These are phyloP conservation scores for Diplodia corticola DNA, from an alignment of 2,329 filamentous ascomycete genomes.

Conservation along the genomic window DNA sequence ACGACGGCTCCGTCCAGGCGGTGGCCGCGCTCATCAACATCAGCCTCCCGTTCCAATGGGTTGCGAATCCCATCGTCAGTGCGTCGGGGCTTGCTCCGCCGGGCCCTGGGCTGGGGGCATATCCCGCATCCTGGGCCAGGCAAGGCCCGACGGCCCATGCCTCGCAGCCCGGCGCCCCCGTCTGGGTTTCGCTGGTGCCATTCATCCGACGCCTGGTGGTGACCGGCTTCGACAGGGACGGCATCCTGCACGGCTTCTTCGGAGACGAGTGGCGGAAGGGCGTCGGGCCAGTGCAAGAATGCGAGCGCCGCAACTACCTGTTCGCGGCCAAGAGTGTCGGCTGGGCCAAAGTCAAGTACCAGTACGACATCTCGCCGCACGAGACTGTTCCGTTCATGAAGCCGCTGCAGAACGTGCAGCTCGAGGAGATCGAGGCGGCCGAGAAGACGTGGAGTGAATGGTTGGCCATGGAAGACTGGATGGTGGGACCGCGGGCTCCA, in stretches of 20 bases:
- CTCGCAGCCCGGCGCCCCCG: conserved; percentile 39
- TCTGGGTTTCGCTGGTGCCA: conserved; percentile 71
- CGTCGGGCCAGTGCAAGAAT: conserved; percentile 79
- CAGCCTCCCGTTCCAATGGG: conserved; percentile 79
- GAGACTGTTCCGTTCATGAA: conserved; percentile 86
- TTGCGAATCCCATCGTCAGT: conserved; percentile 49
- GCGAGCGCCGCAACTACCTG: conserved; percentile 89
- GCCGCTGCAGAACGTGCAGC: conserved; percentile 73
- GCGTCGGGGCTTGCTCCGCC: conserved; percentile 36
- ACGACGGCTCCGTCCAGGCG: conserved; percentile 78
- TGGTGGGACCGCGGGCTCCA: conserved; percentile 81
- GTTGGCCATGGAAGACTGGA: conserved; percentile 98
- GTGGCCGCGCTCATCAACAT: conserved; percentile 92
- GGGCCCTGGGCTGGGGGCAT: conserved; percentile 28
- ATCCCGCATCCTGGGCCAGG: conserved; percentile 43
- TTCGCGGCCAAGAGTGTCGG: conserved; percentile 91
- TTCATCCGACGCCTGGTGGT: conserved; percentile 89
- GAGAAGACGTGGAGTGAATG: conserved; percentile 91
- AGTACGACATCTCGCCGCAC: conserved; percentile 82
- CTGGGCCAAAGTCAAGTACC: conserved; percentile 84
- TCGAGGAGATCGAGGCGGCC: conserved; percentile 78
- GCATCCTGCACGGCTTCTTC: conserved; percentile 92
- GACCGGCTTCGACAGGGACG: conserved; percentile 84
- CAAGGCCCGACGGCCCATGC: conserved; percentile 41
- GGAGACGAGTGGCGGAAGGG: conserved; percentile 88